Percentiles rank a stretch among this genome's conserved stretches.
Evolutionary conservation across 2,329 filamentous ascomycete species (phyloP).

Genomic region (Iodosphaeria phyllophila): DNA sequence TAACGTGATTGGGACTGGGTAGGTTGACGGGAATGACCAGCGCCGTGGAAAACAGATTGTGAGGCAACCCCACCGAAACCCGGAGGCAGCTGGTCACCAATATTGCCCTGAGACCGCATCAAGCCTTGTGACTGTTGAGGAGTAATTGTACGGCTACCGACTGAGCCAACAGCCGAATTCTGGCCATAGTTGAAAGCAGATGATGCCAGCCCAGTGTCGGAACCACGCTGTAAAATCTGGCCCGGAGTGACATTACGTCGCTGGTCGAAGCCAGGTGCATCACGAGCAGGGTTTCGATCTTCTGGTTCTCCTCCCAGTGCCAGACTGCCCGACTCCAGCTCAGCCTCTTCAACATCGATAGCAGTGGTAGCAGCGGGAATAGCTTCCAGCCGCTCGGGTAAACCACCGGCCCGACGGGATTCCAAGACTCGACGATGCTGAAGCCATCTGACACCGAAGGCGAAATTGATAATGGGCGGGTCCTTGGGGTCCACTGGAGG

Average conservation of each 20-base stretch:
- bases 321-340: slow-evolving; percentile 63
- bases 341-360: slow-evolving; percentile 43
- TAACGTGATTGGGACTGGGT: slow-evolving; percentile 79
- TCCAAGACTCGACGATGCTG: too few species aligned
- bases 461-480: too few species aligned
- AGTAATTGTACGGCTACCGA: slow-evolving; percentile 55
- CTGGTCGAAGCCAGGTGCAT: slow-evolving; percentile 32
- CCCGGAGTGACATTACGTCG: slow-evolving; percentile 54
- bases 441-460: too few species aligned
- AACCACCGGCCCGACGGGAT: too few species aligned
- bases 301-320: slow-evolving; percentile 89
- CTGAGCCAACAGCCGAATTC: slow-evolving; percentile 30
- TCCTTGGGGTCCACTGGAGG: too few species aligned
- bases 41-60: slow-evolving; percentile 31
- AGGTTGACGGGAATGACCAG: slow-evolving; percentile 63
- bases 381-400: too few species aligned
- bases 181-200: slow-evolving; percentile 30
- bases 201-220: slow-evolving; percentile 31
- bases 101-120: slow-evolving; percentile 43
- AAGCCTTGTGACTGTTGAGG: slow-evolving; percentile 57
- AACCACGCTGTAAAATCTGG: slow-evolving; percentile 45
- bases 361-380: too few species aligned
- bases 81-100: slow-evolving; percentile 40
- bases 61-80: slow-evolving; percentile 29
- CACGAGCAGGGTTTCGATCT: slow-evolving; percentile 42